phyloP scores from a whole-genome alignment of 116 monocot species.

The Phalaenopsis hybrid region DNA sequence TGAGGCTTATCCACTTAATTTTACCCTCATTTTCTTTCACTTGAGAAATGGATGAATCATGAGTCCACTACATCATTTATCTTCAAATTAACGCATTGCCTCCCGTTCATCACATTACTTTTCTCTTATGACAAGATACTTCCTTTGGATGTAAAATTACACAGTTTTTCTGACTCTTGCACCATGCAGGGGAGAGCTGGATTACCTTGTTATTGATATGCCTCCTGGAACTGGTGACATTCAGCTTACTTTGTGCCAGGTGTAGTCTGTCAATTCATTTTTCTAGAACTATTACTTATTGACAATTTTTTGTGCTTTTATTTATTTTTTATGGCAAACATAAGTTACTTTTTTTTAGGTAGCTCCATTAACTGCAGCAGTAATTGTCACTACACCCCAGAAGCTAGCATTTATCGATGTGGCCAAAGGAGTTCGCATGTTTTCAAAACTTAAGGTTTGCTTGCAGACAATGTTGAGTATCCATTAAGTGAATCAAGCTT shows the following conservation, averaged over 20 bases:
- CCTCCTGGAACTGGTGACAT: slow-evolving; percentile 99
- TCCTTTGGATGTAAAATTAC: not conserved
- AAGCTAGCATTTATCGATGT: slow-evolving; percentile 98
- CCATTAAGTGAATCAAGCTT: not conserved
- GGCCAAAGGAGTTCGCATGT: slow-evolving; percentile 98
- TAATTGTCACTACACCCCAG: slow-evolving; percentile 98
- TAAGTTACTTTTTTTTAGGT: slow-evolving; percentile 33
- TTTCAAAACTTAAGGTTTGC: slow-evolving; percentile 85
- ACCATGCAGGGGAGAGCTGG: slow-evolving; percentile 85
- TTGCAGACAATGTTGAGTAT: not conserved
- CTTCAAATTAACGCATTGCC: not conserved
- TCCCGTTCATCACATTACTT: not conserved
- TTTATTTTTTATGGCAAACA: slow-evolving; percentile 1
- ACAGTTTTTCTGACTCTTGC: not conserved
- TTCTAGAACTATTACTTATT: not conserved
- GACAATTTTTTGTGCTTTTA: not conserved
- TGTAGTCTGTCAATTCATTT: slow-evolving; percentile 14
- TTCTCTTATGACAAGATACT: not conserved
- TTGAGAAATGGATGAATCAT: too few relatives aligned
- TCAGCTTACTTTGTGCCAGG: slow-evolving; percentile 96
- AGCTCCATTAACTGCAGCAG: slow-evolving; percentile 92
- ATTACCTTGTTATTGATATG: slow-evolving; percentile 97
- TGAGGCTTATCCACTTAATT: too few relatives aligned
- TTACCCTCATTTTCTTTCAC: too few relatives aligned
- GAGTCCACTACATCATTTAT: not conserved